Percentiles rank a stretch among this genome's conserved stretches.
Conservation (phyloP, 129 eudicot species). For the Arctium lappa region DNA sequence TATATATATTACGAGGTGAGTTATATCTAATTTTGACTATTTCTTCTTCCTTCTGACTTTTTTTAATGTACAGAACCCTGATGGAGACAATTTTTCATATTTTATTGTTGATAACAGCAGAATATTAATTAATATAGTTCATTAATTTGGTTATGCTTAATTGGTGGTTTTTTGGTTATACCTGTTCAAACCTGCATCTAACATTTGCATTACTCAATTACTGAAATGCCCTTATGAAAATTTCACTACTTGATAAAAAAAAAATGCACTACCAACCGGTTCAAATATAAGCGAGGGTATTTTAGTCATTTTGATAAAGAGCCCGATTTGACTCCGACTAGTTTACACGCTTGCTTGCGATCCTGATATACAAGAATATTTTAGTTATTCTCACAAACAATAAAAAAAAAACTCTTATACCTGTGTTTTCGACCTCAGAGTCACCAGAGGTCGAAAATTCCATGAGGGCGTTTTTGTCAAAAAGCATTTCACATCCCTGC, state of each 20-base stretch:
- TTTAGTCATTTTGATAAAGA: neutral
- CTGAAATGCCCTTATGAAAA: conserved; percentile 8
- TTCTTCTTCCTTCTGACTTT: conserved; percentile 32
- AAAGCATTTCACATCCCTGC: too few relatives aligned
- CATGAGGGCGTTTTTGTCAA: neutral
- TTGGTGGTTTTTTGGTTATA: conserved; percentile 24
- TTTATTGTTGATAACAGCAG: conserved; percentile 8
- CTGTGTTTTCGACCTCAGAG: neutral
- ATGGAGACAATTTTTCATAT: conserved; percentile 14
- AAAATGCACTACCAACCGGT: neutral
- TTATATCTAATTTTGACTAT: conserved; percentile 28
- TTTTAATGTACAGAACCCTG: conserved; percentile 8
- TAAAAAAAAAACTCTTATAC: neutral
- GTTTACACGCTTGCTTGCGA: neutral
- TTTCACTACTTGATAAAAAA: neutral
- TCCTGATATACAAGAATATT: neutral
- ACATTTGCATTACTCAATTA: neutral
- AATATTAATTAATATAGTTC: neutral
- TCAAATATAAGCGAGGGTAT: neutral
- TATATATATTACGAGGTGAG: neutral
- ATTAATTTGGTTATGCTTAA: neutral
- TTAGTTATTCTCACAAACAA: neutral
- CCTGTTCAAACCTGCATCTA: conserved; percentile 22
- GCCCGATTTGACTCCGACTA: neutral
- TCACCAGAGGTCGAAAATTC: neutral